Percentiles rank a stretch among this genome's conserved stretches.
These are phyloP conservation scores for Gymnopilus dilepis DNA, from an alignment of 768 basidiomycete genomes.

Conservation along the genomic window DNA sequence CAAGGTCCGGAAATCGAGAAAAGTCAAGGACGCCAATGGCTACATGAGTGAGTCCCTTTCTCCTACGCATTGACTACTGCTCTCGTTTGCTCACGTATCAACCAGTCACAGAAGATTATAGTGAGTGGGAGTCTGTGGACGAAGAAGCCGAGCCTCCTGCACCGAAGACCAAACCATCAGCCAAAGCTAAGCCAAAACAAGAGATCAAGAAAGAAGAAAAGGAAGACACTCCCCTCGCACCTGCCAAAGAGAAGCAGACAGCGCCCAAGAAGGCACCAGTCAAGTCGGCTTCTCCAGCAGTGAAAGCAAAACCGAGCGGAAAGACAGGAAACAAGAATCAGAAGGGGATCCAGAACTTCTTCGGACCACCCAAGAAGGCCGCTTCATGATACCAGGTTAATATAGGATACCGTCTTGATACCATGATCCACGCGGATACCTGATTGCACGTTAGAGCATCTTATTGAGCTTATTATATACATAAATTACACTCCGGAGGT, in stretches of 20 bases:
- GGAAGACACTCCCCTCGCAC: constrained; percentile 12
- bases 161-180: constrained; percentile 21
- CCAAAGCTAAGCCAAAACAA: constrained; percentile 26
- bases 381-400: not conserved
- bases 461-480: too few species aligned
- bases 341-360: constrained; percentile 40
- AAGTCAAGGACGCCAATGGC: constrained; percentile 64
- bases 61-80: not conserved
- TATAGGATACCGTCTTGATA: not conserved
- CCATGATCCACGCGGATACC: not conserved
- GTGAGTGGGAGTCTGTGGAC: constrained; percentile 78
- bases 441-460: not conserved
- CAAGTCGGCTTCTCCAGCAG: constrained; percentile 18
- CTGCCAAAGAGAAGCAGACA: constrained; percentile 21
- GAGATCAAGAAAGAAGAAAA: constrained; percentile 30
- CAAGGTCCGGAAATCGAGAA: constrained; percentile 63
- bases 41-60: constrained; percentile 67
- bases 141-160: constrained; percentile 37
- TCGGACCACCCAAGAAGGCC: constrained; percentile 35
- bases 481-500: constrained; percentile 4
- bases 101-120: constrained; percentile 82
- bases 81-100: not conserved
- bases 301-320: constrained; percentile 27
- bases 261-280: constrained; percentile 17
- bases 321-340: constrained; percentile 32